Evolutionary conservation across 306 rosid species (phyloP).

Genomic region (Oxytropis ochrocephala): DNA sequence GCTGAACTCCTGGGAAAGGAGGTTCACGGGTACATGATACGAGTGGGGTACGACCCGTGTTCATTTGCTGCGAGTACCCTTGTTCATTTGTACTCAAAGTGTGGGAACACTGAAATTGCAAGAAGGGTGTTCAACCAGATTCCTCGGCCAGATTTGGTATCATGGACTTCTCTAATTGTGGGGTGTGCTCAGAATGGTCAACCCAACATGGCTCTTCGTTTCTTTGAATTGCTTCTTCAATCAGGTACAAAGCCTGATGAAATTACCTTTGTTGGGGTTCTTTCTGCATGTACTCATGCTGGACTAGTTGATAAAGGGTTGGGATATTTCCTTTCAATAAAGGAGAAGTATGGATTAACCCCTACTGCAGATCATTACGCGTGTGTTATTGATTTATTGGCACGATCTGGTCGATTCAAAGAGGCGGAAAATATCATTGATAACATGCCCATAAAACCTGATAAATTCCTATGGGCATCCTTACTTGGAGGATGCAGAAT

Average conservation of each 20-base stretch:
- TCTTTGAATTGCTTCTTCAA: constrained; percentile 46
- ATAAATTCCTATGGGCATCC: constrained; percentile 65
- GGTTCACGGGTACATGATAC: constrained; percentile 55
- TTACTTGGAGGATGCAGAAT: constrained; percentile 70
- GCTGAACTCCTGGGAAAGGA: constrained; percentile 49
- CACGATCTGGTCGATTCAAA: constrained; percentile 53
- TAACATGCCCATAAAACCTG: constrained; percentile 55
- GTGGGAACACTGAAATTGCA: constrained; percentile 52
- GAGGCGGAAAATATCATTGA: constrained; percentile 52
- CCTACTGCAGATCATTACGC: constrained; percentile 65
- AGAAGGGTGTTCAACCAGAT: constrained; percentile 45
- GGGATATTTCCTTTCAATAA: constrained; percentile 46
- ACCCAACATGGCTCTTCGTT: constrained; percentile 42
- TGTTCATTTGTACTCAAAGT: constrained; percentile 58
- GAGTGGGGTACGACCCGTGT: constrained; percentile 42
- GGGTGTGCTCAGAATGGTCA: constrained; percentile 70
- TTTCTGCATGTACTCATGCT: constrained; percentile 65
- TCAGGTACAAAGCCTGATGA: constrained; percentile 60
- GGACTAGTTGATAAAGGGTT: constrained; percentile 61
- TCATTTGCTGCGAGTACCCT: constrained; percentile 59
- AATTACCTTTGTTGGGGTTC: constrained; percentile 57
- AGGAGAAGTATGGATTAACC: constrained; percentile 48
- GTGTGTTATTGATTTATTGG: constrained; percentile 55
- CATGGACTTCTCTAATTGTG: constrained; percentile 64
- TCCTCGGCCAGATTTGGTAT: constrained; percentile 52